Evolutionary conservation across 2,329 filamentous ascomycete genomes (phyloP).

Genomic region (Phyllosticta citriasiana): DNA sequence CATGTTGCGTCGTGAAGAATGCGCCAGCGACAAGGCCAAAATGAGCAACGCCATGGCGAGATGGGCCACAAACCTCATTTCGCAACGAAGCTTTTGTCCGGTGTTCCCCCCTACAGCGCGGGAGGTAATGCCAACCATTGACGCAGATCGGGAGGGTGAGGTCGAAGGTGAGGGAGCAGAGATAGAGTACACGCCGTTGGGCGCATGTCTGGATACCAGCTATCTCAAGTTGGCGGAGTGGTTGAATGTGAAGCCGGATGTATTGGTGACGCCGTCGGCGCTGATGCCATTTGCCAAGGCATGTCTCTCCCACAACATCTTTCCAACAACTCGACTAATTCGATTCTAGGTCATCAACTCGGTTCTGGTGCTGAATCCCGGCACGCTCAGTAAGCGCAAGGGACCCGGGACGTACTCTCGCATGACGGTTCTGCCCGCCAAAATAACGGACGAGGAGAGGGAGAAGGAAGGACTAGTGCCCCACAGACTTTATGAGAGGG

Average conservation of each 20-base stretch:
- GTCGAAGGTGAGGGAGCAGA: conserved; percentile 44
- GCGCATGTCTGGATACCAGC: conserved; percentile 69
- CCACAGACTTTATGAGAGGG: conserved; percentile 71
- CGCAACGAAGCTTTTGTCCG: conserved; percentile 86
- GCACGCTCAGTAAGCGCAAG: conserved; percentile 72
- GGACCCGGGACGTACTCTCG: conserved; percentile 79
- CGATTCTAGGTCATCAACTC: conserved; percentile 68
- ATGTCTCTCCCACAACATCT: conserved; percentile 20
- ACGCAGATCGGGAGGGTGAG: conserved; percentile 33
- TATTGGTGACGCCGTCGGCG: conserved; percentile 72
- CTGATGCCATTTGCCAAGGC: conserved; percentile 85
- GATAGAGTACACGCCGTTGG: conserved; percentile 37
- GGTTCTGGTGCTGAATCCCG: conserved; percentile 84
- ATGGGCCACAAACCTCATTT: conserved; percentile 67
- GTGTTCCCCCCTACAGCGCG: conserved; percentile 73
- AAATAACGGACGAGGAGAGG: conserved; percentile 48
- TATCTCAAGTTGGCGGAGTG: conserved; percentile 88
- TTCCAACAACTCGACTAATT: neutral
- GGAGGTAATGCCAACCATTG: conserved; percentile 46
- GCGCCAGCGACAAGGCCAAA: conserved; percentile 44
- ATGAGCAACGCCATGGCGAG: conserved; percentile 57
- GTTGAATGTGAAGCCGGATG: conserved; percentile 73
- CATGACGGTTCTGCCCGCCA: conserved; percentile 61
- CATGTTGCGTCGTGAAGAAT: conserved; percentile 69
- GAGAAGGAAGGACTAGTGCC: conserved; percentile 45